A percentile compares a stretch with the other conserved stretches of the same genome.
These are phyloP conservation scores for Apiotrichum brassicae DNA, from an alignment of 1,284 basidiomycete genomes.

Conservation along the genomic window DNA sequence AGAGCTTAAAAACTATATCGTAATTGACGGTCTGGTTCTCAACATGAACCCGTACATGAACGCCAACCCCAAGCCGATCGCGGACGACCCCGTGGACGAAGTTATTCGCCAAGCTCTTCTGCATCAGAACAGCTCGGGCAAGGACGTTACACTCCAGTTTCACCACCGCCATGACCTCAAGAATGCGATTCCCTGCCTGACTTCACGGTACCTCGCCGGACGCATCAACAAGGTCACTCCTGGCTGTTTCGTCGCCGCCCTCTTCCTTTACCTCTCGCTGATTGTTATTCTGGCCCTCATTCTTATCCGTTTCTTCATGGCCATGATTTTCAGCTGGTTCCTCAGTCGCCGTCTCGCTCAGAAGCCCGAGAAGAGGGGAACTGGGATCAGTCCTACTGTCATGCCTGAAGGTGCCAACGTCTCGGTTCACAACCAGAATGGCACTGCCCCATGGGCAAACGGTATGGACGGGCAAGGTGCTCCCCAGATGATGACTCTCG, in stretches of 20 bases:
- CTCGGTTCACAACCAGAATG: slow-evolving; percentile 75
- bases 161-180: slow-evolving; percentile 62
- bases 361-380: slow-evolving; percentile 64
- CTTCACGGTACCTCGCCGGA: slow-evolving; percentile 80
- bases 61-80: slow-evolving; percentile 62
- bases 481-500: slow-evolving; percentile 56
- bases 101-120: slow-evolving; percentile 71
- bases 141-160: slow-evolving; percentile 84
- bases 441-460: slow-evolving; percentile 84
- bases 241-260: slow-evolving; percentile 84
- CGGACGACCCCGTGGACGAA: slow-evolving; percentile 70
- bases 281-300: slow-evolving; percentile 88
- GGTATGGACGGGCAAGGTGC: background rate
- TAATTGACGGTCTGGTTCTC: slow-evolving; percentile 88
- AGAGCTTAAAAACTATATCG: slow-evolving; percentile 62
- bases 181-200: slow-evolving; percentile 68
- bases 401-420: slow-evolving; percentile 92
- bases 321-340: slow-evolving; percentile 95
- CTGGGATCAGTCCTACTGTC: slow-evolving; percentile 84
- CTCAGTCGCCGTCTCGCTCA: slow-evolving; percentile 70
- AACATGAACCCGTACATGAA: slow-evolving; percentile 84
- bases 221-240: slow-evolving; percentile 95
- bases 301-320: slow-evolving; percentile 89
- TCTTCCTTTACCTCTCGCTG: slow-evolving; percentile 87
- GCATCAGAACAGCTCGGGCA: slow-evolving; percentile 57